phyloP scores from a whole-genome alignment of 2,329 filamentous ascomycete genomes.

The Apiospora hydei region DNA sequence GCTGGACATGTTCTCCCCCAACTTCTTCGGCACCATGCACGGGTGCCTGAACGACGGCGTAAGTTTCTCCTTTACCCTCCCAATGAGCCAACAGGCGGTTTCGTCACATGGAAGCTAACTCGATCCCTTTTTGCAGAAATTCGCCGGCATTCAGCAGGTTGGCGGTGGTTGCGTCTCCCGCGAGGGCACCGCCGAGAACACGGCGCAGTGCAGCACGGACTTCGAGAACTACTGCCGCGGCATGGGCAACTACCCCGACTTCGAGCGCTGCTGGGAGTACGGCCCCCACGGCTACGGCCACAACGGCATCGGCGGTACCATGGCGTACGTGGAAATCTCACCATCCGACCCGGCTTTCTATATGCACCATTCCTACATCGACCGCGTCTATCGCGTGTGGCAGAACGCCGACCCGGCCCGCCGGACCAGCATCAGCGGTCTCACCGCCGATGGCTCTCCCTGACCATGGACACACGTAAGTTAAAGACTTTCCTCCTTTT shows the following conservation, averaged over 20 bases:
- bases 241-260: constrained; percentile 26
- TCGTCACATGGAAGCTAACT: constrained; percentile 33
- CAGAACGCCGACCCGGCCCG: constrained; percentile 38
- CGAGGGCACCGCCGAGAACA: constrained; percentile 39
- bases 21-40: constrained; percentile 41
- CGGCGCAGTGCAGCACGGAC: constrained; percentile 35
- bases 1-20: constrained; percentile 39
- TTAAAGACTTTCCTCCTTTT: not conserved
- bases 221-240: constrained; percentile 30
- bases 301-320: constrained; percentile 42
- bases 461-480: constrained; percentile 26
- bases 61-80: constrained; percentile 25
- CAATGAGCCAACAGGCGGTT: not conserved
- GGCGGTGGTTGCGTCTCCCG: constrained; percentile 39
- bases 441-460: constrained; percentile 17
- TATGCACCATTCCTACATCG: constrained; percentile 24
- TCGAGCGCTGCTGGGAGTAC: constrained; percentile 28
- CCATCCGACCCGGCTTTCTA: constrained; percentile 41
- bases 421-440: constrained; percentile 34
- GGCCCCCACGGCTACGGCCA: constrained; percentile 44
- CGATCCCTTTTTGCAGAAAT: constrained; percentile 37
- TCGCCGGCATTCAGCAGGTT: constrained; percentile 34
- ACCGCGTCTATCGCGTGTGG: constrained; percentile 25
- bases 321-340: constrained; percentile 42
- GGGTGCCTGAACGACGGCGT: constrained; percentile 38